Base-by-base conservation (phyloP, 1,139 yeast genomes). In the Suhomyces taliae region DNA sequence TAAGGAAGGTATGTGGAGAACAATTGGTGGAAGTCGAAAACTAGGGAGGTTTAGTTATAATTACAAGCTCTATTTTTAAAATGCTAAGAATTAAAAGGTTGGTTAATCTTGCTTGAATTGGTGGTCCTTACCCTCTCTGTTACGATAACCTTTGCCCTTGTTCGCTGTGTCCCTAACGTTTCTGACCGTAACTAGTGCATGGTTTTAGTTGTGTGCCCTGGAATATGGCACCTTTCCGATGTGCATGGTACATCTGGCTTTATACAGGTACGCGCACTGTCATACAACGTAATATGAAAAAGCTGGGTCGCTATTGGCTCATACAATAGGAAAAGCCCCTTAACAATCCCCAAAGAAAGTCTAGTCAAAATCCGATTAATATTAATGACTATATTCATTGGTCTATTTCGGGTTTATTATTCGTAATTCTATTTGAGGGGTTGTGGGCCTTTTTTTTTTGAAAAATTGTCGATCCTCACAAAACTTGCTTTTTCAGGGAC, bases 311-410 rank as follows among this genome's bases (percentile, higher is more conserved):
- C 42, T 39, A 43, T 43, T 43, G 46, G 46, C 14, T 36, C 33
- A 15, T 26, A 7, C n/a, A 7, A 8, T 8, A 37, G 24, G 33
- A 27, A n/a, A 43, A 43, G 46, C 46, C 46, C 46, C 46, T 36
- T 43, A 43, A 43, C 32, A 29, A 29, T 19, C 24, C 6, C 24
- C 7, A 29, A 3, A 11, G 32, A 10, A 29, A 29, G 24, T 2
- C 24, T 19, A 19, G 24, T 19, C 24, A 19, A 19, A 19, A 19
- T 19, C 24, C 6, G 24, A 19, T 19, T 19, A 6, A 19, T 19
- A 19, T 6, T 19, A 19, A 19, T 19, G 24, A 6, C 24, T 19
- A 19, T 3, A 19, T 4, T 19, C 24, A 19, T 19, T 19, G 24
- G 24, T 3, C 24, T 19, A 19, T 19, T 19, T 19, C 24, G 4